phyloP scores from a whole-genome alignment of 2,329 filamentous ascomycete genomes.

The Grosmannia penicillata region DNA sequence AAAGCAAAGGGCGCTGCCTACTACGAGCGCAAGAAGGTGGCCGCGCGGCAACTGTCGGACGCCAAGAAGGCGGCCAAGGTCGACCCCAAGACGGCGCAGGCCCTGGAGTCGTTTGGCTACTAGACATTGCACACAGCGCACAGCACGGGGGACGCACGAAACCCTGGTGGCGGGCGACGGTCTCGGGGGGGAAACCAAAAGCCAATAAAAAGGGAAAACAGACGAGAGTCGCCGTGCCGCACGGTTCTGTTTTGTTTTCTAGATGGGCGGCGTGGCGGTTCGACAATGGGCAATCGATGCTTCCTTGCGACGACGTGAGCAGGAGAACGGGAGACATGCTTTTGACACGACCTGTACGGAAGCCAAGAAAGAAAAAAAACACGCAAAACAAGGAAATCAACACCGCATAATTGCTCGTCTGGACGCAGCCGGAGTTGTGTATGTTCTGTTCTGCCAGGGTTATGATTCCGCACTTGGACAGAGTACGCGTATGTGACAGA shows the following conservation, averaged over 20 bases:
- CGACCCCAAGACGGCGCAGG: slow-evolving; percentile 73
- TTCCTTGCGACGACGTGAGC: slow-evolving; percentile 5
- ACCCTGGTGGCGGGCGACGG: neutral
- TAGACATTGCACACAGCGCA: slow-evolving; percentile 30
- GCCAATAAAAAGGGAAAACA: neutral
- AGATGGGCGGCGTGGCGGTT: slow-evolving; percentile 4
- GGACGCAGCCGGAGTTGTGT: neutral
- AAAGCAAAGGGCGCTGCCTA: slow-evolving; percentile 99
- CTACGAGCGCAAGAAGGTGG: slow-evolving; percentile 99
- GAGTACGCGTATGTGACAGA: no score
- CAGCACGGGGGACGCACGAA: neutral
- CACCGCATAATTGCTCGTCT: neutral
- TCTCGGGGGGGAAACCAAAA: neutral
- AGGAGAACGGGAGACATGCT: neutral
- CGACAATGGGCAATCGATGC: slow-evolving; percentile 5
- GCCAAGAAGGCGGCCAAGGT: slow-evolving; percentile 85
- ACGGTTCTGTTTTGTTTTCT: slow-evolving; percentile 7
- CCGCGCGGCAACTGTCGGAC: slow-evolving; percentile 76
- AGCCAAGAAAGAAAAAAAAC: slow-evolving; percentile 5
- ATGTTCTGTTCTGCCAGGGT: no score
- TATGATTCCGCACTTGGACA: no score
- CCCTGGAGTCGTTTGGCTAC: slow-evolving; percentile 85
- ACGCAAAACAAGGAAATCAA: slow-evolving; percentile 1
- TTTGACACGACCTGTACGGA: slow-evolving; percentile 1
- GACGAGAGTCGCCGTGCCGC: neutral